Evolutionary conservation across 805 yeast species (phyloP).

Genomic region (Lachancea meyersii): DNA sequence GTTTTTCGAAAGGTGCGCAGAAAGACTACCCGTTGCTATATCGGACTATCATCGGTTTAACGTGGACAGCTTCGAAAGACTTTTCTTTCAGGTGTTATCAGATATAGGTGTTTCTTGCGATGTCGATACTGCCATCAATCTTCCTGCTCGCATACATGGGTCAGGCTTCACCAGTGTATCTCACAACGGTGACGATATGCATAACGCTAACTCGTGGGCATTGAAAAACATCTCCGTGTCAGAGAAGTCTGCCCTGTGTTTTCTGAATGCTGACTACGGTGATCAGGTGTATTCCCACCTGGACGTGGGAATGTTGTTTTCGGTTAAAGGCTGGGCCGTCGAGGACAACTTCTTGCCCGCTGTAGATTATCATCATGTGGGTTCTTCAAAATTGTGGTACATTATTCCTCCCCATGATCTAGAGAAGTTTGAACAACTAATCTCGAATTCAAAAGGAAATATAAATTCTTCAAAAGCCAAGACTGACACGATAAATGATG

Average conservation of each 20-base stretch:
- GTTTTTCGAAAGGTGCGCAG: constrained; percentile 4
- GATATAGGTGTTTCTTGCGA: constrained; percentile 30
- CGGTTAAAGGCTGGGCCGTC: constrained; percentile 50
- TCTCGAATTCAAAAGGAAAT: neutral
- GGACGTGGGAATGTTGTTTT: constrained; percentile 47
- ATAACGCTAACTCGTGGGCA: constrained; percentile 45
- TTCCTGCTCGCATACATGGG: constrained; percentile 36
- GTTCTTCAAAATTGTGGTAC: constrained; percentile 54
- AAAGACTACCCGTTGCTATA: constrained; percentile 18
- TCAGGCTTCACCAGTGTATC: constrained; percentile 32
- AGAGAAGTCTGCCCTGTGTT: constrained; percentile 45
- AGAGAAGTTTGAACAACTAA: constrained; percentile 43
- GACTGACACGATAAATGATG: neutral
- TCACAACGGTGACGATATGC: constrained; percentile 16
- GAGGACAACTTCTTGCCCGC: constrained; percentile 57
- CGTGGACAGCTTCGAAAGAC: constrained; percentile 32
- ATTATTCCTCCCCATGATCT: constrained; percentile 53
- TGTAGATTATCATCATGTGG: constrained; percentile 49
- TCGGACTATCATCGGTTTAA: constrained; percentile 13
- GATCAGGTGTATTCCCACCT: constrained; percentile 39
- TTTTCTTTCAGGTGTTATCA: constrained; percentile 39
- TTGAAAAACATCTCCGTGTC: constrained; percentile 47
- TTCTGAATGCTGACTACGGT: constrained; percentile 39
- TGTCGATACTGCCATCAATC: constrained; percentile 33
- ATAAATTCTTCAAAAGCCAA: constrained; percentile 33